Evolutionary conservation across 163 green algal species (phyloP), one percentile per base, ranked within the genome.

Genomic region (Coccomyxa subellipsoidea): DNA sequence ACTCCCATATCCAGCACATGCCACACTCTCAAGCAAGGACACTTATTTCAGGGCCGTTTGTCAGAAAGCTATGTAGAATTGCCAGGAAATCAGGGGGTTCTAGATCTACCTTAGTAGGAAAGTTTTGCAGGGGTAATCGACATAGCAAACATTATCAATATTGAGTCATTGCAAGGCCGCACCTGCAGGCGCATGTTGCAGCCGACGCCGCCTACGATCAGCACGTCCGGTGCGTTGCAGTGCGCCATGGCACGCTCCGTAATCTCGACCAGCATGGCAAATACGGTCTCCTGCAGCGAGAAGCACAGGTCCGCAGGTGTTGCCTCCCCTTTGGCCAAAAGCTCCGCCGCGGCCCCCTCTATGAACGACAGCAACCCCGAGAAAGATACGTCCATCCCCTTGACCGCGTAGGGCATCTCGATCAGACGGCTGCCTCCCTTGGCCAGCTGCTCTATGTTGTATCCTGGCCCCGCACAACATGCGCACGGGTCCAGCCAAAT

Each of bases 311-410:
- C 95, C 4, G 87, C 94, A 8, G 87, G 77, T 0, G 93, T 97
- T 40, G 89, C 91, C 78, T 95, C 85, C 4, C 88, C 89, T 12
- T 75, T 88, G 31, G 72, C 80, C 69, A 92, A 54, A 66, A 92
- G 79, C 71, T 84, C 38, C 21, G 77, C 39, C 54, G 83, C 84
- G 9, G 72, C 83, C 31, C 83, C 80, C 83, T 95, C 94, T 4
- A 93, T 89, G 82, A 89, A 93, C 53, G 78, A 94, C 25, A 98
- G 87, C 27, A 98, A 84, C 27, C 95, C 95, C 12, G 90, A 95
- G 78, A 98, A 94, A 7, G 93, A 97, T 21, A 98, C 93, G 81
- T 98, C 95, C 95, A 98, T 98, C 75, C 95, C 95, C 84, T 98
- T 98, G 23, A 98, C 94, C 7, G 91, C 88, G 82, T 98, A 98